Percentiles rank a stretch among this genome's conserved stretches.
phyloP scores from a whole-genome alignment of 2,329 filamentous ascomycete species.

The Pseudomassariella vexata region DNA sequence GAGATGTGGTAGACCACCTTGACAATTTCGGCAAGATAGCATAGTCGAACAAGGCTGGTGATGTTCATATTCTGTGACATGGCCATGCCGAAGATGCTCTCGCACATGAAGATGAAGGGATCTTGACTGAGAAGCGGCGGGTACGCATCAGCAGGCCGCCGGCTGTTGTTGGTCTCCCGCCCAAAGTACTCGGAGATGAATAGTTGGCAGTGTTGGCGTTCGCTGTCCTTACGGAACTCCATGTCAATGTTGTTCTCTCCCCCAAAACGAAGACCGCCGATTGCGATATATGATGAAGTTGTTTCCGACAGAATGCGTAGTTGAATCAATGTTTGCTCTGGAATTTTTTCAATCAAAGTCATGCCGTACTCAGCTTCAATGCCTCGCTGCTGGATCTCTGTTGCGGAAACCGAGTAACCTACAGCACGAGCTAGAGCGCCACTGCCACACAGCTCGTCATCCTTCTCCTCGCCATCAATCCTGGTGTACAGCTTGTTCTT shows the following conservation, averaged over 20 bases:
- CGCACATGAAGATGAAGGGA: slow-evolving; percentile 74
- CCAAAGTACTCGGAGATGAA: slow-evolving; percentile 57
- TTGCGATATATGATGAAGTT: slow-evolving; percentile 73
- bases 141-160: slow-evolving; percentile 38
- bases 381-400: slow-evolving; percentile 89
- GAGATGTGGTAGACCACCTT: slow-evolving; percentile 65
- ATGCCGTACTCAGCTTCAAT: slow-evolving; percentile 66
- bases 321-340: slow-evolving; percentile 78
- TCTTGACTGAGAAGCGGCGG: slow-evolving; percentile 62
- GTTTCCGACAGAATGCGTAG: slow-evolving; percentile 86
- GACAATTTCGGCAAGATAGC: slow-evolving; percentile 85
- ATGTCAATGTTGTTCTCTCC: slow-evolving; percentile 55
- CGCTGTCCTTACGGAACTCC: slow-evolving; percentile 64
- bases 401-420: slow-evolving; percentile 78
- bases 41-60: slow-evolving; percentile 73
- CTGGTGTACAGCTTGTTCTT: slow-evolving; percentile 43
- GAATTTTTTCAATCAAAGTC: slow-evolving; percentile 76
- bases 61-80: slow-evolving; percentile 67
- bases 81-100: slow-evolving; percentile 66
- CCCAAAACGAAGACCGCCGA: slow-evolving; percentile 61
- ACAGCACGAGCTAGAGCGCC: slow-evolving; percentile 62
- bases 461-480: slow-evolving; percentile 19
- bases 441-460: slow-evolving; percentile 43
- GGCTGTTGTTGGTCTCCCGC: slow-evolving; percentile 32
- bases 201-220: slow-evolving; percentile 69